These are phyloP conservation scores for Agaricus subrufescens DNA, from an alignment of 768 basidiomycete genomes.

Conservation along the genomic window DNA sequence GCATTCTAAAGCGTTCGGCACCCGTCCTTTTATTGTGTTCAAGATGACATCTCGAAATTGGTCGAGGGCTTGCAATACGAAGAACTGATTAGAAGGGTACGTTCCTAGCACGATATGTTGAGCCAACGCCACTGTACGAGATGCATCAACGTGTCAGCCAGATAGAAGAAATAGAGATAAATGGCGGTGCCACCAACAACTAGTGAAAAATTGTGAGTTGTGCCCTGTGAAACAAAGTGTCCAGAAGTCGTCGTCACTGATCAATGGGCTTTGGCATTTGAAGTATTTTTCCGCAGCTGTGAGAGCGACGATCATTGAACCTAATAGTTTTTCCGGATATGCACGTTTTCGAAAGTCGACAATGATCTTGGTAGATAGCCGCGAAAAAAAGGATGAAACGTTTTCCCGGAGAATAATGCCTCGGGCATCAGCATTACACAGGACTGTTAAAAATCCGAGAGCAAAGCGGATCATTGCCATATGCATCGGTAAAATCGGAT, in stretches of 20 bases:
- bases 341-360: neutral
- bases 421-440: constrained; percentile 1
- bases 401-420: constrained; percentile 11
- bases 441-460: constrained; percentile 6
- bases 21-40: constrained; percentile 41
- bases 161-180: too few species aligned
- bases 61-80: constrained; percentile 48
- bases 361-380: neutral
- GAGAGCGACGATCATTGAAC: constrained; percentile 1
- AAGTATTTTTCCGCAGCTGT: constrained; percentile 5
- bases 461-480: constrained; percentile 7
- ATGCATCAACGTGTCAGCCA: neutral
- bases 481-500: neutral
- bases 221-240: neutral
- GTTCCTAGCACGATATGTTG: constrained; percentile 17
- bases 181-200: neutral
- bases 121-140: constrained; percentile 16
- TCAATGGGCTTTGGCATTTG: neutral
- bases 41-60: constrained; percentile 46
- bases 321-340: constrained; percentile 1
- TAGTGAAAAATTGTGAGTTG: neutral
- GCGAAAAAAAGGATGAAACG: constrained; percentile 3
- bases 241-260: neutral
- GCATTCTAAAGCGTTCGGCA: constrained; percentile 42
- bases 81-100: constrained; percentile 29